These are phyloP conservation scores for Boletus edulis DNA, from an alignment of 768 basidiomycete species.

Conservation along the genomic window DNA sequence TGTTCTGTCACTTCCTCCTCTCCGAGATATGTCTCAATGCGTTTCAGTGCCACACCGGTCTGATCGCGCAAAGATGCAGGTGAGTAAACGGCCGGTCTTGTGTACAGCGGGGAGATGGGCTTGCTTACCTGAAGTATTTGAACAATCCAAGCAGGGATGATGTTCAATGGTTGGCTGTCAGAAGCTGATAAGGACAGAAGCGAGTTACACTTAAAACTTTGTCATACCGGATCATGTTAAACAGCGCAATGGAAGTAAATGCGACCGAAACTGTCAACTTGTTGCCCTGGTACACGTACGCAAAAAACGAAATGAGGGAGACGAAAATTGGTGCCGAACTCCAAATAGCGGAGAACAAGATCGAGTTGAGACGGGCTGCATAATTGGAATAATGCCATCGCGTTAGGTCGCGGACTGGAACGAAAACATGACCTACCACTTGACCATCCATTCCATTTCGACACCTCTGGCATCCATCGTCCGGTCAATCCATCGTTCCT, in stretches of 20 bases:
- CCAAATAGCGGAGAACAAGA: slow-evolving; percentile 75
- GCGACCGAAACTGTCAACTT: slow-evolving; percentile 76
- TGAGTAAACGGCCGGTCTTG: not conserved
- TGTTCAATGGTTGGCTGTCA: slow-evolving; percentile 63
- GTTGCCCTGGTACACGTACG: slow-evolving; percentile 68
- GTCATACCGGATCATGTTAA: slow-evolving; percentile 73
- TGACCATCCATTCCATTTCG: slow-evolving; percentile 79
- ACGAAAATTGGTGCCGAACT: slow-evolving; percentile 73
- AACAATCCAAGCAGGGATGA: slow-evolving; percentile 79
- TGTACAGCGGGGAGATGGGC: not conserved
- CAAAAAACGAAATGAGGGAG: slow-evolving; percentile 76
- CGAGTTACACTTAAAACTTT: not conserved
- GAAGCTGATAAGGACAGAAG: not conserved
- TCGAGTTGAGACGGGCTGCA: slow-evolving; percentile 65
- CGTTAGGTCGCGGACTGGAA: not conserved
- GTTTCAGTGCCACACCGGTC: slow-evolving; percentile 55
- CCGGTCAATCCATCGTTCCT: slow-evolving; percentile 42
- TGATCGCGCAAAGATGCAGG: slow-evolving; percentile 19
- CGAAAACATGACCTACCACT: slow-evolving; percentile 42
- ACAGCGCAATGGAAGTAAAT: slow-evolving; percentile 86
- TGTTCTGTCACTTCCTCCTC: slow-evolving; percentile 64
- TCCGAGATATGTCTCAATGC: slow-evolving; percentile 57
- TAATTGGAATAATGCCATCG: not conserved
- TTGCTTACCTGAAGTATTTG: slow-evolving; percentile 57
- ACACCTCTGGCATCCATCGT: slow-evolving; percentile 49